A percentile compares a stretch with the other conserved stretches of the same genome.
These are phyloP conservation scores for Fusarium coffeatum DNA, from an alignment of 2,329 filamentous ascomycete species.

Conservation along the genomic window DNA sequence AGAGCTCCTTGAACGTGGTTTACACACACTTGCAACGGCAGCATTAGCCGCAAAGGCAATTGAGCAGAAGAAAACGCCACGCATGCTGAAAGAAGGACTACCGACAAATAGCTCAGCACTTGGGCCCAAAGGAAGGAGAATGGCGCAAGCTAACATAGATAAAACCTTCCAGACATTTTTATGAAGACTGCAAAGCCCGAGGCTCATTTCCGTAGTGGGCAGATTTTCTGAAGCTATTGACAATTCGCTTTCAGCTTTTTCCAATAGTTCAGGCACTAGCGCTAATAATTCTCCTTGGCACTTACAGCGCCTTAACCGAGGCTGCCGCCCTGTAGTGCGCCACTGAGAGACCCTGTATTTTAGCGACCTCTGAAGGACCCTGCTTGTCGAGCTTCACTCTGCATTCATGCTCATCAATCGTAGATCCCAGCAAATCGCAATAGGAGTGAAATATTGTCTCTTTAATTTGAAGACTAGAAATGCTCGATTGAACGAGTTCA, in stretches of 20 bases:
- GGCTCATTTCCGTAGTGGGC: neutral
- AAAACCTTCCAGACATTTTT: accelerated
- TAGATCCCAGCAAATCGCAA: too few relatives aligned
- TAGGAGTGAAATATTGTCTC: too few relatives aligned
- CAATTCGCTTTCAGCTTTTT: neutral
- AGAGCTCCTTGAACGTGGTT: neutral
- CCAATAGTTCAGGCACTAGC: neutral
- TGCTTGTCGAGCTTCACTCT: too few relatives aligned
- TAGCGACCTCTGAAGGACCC: too few relatives aligned
- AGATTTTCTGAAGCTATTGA: accelerated
- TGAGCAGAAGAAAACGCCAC: neutral
- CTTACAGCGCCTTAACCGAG: neutral
- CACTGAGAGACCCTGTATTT: neutral
- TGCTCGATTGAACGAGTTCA: too few relatives aligned
- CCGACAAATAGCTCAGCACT: too few relatives aligned
- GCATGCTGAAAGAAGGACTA: neutral
- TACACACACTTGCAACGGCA: neutral
- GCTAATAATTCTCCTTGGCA: neutral
- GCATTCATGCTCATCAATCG: too few relatives aligned
- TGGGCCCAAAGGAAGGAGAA: too few relatives aligned
- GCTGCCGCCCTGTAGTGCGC: neutral
- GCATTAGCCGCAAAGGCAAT: accelerated
- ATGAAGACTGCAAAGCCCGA: accelerated
- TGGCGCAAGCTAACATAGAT: too few relatives aligned
- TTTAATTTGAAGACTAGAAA: too few relatives aligned